Evolutionary conservation across 441 rosid species (phyloP).

Genomic region (Mallotus japonicus): DNA sequence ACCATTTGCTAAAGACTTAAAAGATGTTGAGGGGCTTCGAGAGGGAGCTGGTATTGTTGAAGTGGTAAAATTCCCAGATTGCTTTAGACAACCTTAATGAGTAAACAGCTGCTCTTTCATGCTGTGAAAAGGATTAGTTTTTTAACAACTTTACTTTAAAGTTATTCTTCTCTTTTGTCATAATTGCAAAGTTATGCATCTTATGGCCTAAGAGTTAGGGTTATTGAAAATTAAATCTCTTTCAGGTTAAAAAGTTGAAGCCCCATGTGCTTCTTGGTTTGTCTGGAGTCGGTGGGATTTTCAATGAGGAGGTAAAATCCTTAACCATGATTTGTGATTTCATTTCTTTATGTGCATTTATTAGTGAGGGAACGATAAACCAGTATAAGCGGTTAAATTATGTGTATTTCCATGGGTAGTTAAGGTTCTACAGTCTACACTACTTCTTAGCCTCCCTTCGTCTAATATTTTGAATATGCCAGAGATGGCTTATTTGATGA

Average conservation of each 20-base stretch:
- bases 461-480: background rate
- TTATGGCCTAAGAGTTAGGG: slow-evolving; percentile 6
- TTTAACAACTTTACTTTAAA: background rate
- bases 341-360: slow-evolving; percentile 4
- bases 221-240: slow-evolving; percentile 21
- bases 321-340: slow-evolving; percentile 16
- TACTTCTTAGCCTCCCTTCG: background rate
- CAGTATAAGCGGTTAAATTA: background rate
- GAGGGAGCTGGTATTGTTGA: slow-evolving; percentile 87
- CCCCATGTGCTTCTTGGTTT: slow-evolving; percentile 97
- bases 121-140: slow-evolving; percentile 4
- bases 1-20: slow-evolving; percentile 75
- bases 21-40: slow-evolving; percentile 55
- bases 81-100: slow-evolving; percentile 17
- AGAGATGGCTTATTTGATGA: background rate
- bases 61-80: slow-evolving; percentile 63
- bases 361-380: background rate
- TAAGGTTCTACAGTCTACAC: background rate
- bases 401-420: background rate
- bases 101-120: slow-evolving; percentile 17
- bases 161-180: background rate
- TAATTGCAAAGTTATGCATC: slow-evolving; percentile 1
- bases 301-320: slow-evolving; percentile 66
- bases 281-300: slow-evolving; percentile 97
- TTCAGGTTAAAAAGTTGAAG: slow-evolving; percentile 80